Conservation (phyloP, 352 stramenopile genomes). For the Plasmopara muralis region DNA sequence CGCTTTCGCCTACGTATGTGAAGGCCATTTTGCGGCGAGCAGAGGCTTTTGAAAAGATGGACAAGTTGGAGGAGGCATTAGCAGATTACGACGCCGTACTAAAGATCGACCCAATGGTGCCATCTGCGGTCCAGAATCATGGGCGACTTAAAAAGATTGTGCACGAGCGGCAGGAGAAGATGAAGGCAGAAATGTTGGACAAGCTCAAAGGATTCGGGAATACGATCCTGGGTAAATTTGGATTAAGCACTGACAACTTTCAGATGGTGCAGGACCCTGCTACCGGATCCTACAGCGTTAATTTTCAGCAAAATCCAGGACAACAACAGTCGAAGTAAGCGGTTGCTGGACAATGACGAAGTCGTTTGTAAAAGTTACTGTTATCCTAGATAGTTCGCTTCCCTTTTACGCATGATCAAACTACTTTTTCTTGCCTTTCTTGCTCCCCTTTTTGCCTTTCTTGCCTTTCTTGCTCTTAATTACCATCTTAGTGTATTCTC, state of each 20-base stretch:
- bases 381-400: conserved; percentile 3
- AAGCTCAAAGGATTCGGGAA: conserved; percentile 99
- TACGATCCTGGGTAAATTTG: conserved; percentile 97
- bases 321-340: conserved; percentile 15
- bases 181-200: conserved; percentile 97
- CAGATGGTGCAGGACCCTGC: conserved; percentile 96
- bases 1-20: conserved; percentile 93
- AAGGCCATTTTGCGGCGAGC: conserved; percentile 92
- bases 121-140: conserved; percentile 45
- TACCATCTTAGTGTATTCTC: conserved; percentile 66
- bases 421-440: conserved; percentile 33
- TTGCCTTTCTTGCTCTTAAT: conserved; percentile 82
- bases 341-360: background rate
- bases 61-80: conserved; percentile 93
- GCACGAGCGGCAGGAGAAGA: conserved; percentile 94
- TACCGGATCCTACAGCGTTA: conserved; percentile 97
- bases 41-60: conserved; percentile 87
- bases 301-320: conserved; percentile 75
- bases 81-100: conserved; percentile 86
- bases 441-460: conserved; percentile 35
- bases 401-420: background rate
- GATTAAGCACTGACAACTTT: conserved; percentile 99
- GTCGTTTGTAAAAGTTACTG: conserved; percentile 8
- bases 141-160: conserved; percentile 84
- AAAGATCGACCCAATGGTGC: conserved; percentile 87